phyloP scores from a whole-genome alignment of 2,329 filamentous ascomycete species.

The Beauveria sp. region DNA sequence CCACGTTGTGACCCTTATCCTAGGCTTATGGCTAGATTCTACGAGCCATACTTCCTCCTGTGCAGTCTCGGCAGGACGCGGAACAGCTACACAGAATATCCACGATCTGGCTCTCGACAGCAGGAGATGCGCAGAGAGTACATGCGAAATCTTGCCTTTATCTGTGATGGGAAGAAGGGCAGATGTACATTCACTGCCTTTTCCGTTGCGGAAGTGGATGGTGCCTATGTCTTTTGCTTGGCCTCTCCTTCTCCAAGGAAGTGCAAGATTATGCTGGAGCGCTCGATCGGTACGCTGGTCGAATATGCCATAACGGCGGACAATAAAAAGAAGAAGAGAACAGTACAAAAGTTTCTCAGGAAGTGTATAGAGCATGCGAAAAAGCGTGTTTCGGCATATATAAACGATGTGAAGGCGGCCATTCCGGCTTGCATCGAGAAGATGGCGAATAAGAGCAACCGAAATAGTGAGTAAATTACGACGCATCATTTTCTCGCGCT shows the following conservation, averaged over 20 bases:
- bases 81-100: neutral
- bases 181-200: too few species aligned
- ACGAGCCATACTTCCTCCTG: neutral
- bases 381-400: neutral
- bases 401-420: neutral
- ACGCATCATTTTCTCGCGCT: too few species aligned
- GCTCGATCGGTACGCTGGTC: neutral
- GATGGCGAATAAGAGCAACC: conserved; percentile 1
- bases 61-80: neutral
- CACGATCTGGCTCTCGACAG: neutral
- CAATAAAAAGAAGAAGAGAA: neutral
- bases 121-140: neutral
- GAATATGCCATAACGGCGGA: neutral
- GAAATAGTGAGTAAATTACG: too few species aligned
- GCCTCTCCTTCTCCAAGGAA: neutral
- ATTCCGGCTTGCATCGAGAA: neutral
- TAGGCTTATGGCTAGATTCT: neutral
- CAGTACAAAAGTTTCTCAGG: neutral
- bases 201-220: too few species aligned
- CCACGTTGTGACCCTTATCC: neutral
- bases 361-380: neutral
- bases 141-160: neutral
- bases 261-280: neutral
- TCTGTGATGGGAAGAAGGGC: too few species aligned
- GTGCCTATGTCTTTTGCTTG: too few species aligned